phyloP scores from a whole-genome alignment of 106 monocot genomes.

The Allium cepa region DNA sequence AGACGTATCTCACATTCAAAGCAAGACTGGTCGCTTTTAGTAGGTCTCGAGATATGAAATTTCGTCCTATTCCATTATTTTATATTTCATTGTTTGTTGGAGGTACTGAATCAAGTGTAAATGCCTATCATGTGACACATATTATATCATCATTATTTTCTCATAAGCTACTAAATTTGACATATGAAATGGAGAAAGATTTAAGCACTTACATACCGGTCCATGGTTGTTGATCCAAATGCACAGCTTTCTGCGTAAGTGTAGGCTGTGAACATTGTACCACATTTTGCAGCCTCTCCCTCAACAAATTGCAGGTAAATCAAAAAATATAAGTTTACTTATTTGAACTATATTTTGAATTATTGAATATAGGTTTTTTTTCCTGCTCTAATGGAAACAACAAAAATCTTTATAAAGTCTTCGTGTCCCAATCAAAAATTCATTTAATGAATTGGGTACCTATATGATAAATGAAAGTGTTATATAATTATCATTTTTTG shows the following conservation, averaged over 20 bases:
- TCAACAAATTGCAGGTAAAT: conserved; percentile 52
- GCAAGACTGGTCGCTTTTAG: conserved; percentile 61
- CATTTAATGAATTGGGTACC: no score
- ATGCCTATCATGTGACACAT: conserved; percentile 35
- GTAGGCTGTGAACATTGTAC: conserved; percentile 74
- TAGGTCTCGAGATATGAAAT: conserved; percentile 73
- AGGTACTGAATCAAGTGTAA: conserved; percentile 73
- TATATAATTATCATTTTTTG: no score
- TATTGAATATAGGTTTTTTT: no score
- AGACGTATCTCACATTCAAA: conserved; percentile 14
- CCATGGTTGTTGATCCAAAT: conserved; percentile 78
- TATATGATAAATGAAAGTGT: no score
- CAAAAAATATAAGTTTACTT: not conserved
- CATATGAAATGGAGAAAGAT: no score
- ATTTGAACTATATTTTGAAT: not conserved
- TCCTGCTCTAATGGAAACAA: not conserved
- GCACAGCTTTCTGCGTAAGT: conserved; percentile 89
- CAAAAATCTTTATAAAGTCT: no score
- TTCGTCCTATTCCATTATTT: conserved; percentile 53
- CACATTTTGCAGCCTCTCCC: conserved; percentile 32
- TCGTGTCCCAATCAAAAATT: no score
- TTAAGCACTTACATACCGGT: conserved; percentile 20
- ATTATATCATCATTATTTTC: no score
- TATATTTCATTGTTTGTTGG: conserved; percentile 41
- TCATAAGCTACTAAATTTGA: no score